Evolutionary conservation across 441 rosid genomes (phyloP), one percentile per base, ranked within the genome.

Genomic region (Geranium incanum): DNA sequence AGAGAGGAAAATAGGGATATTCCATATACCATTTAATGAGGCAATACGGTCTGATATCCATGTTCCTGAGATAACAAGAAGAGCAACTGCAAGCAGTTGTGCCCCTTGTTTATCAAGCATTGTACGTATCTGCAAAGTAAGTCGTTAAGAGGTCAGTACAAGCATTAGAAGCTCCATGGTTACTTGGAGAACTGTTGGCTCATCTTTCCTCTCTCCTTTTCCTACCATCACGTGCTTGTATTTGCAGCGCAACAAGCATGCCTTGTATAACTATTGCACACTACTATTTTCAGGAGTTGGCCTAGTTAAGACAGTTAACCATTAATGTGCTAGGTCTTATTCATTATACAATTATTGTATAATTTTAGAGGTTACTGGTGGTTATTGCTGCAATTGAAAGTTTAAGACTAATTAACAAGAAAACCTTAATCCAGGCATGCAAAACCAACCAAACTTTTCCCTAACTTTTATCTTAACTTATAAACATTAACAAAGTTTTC

Each of bases 21-120:
- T 79, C 33, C 36, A n/a, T 69, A 23, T 85, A 95, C 97, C 98
- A 74, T 95, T 95, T 78, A 95, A 81, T 66, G 97, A 89, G 72
- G 99, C 99, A 75, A 95, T 95, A 71, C 99, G 85, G 82, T 93
- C 99, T 13, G 99, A 91, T 69, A 91, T 82, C 95, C 88, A 85
- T 68, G 99, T 95, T 89, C 97, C 88, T 36, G 98, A 91, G 75
- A 93, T 80, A 66, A 95, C 97, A 78, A 95, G 94, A 69, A 88
- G 76, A 79, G 95, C 89, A 74, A 95, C 93, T 62, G 93, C 85
- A 80, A 93, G 89, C 68, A 95, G 81, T 68, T 91, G 95, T 68
- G 83, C 91, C 71, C 99, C 99, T 88, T 95, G 99, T 82, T 87
- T 93, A 80, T 95, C 98, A 74, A 95, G 75, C 72, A 89, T 70